These are phyloP conservation scores for Mycena capillaripes DNA, from an alignment of 768 basidiomycete species.

Conservation along the genomic window DNA sequence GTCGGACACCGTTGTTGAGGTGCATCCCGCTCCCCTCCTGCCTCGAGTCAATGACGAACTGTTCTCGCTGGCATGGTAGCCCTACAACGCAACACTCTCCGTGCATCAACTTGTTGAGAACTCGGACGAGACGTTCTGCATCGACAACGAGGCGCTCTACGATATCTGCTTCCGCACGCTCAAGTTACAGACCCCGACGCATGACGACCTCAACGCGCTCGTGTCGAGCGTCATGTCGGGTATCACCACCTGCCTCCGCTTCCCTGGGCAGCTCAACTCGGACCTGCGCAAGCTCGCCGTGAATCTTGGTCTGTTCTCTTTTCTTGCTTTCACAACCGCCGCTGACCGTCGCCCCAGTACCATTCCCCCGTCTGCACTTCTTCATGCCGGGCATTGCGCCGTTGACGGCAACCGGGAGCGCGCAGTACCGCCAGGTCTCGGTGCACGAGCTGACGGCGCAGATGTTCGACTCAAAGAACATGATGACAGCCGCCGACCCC, in stretches of 20 bases:
- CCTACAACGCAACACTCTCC: slow-evolving; percentile 98
- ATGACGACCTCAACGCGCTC: slow-evolving; percentile 97
- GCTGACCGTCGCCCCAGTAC: slow-evolving; percentile 66
- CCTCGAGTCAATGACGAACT: slow-evolving; percentile 1
- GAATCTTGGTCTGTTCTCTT: slow-evolving; percentile 87
- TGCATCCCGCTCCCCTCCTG: slow-evolving; percentile 43
- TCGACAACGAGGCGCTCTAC: slow-evolving; percentile 99
- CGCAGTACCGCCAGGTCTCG: slow-evolving; percentile 95
- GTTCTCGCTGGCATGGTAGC: slow-evolving; percentile 57
- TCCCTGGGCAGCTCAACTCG: slow-evolving; percentile 99
- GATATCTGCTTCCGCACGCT: slow-evolving; percentile 99
- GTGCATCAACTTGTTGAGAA: slow-evolving; percentile 99
- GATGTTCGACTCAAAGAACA: slow-evolving; percentile 99
- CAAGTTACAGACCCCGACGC: slow-evolving; percentile 94
- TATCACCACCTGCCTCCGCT: slow-evolving; percentile 97
- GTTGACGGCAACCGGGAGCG: slow-evolving; percentile 92
- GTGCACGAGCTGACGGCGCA: slow-evolving; percentile 98
- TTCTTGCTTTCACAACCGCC: not conserved
- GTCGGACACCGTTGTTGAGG: slow-evolving; percentile 98
- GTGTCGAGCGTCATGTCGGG: slow-evolving; percentile 99
- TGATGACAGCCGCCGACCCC: slow-evolving; percentile 99
- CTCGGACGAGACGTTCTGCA: slow-evolving; percentile 99
- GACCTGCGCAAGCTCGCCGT: slow-evolving; percentile 98
- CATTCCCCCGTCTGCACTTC: slow-evolving; percentile 99
- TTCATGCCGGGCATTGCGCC: slow-evolving; percentile 98